Conservation (phyloP, 352 stramenopile genomes). For the Globisporangium splendens region DNA sequence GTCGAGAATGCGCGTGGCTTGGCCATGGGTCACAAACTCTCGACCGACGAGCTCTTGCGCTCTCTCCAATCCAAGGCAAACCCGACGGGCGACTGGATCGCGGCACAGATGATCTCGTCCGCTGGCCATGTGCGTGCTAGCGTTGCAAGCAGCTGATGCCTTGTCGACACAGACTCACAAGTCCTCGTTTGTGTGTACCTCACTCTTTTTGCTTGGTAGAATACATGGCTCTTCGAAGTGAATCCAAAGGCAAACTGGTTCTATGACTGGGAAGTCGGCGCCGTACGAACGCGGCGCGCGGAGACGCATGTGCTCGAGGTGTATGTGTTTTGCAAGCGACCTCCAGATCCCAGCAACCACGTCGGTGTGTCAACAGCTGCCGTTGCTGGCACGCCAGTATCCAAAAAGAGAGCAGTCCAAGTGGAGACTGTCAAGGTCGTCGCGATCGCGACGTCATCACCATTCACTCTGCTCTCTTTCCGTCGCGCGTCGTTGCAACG, state of each 20-base stretch:
- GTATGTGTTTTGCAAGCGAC: constrained; percentile 2
- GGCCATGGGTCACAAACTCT: neutral
- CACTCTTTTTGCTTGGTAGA: neutral
- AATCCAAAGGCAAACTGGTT: constrained; percentile 5
- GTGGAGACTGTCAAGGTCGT: neutral
- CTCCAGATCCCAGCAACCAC: neutral
- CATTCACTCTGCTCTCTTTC: constrained; percentile 5
- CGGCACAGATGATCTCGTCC: constrained; percentile 1
- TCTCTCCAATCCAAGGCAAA: constrained; percentile 1
- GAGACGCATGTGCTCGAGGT: constrained; percentile 8
- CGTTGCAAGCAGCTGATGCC: too few relatives aligned
- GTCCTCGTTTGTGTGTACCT: neutral
- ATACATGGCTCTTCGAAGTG: constrained; percentile 9
- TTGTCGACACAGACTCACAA: too few relatives aligned
- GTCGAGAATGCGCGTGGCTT: neutral
- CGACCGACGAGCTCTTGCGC: neutral
- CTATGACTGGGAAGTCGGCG: constrained; percentile 8
- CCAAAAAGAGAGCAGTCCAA: neutral
- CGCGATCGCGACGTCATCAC: constrained; percentile 1
- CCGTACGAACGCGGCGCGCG: neutral
- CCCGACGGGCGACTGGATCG: constrained; percentile 3
- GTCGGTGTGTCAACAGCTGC: too few relatives aligned
- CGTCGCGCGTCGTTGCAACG: neutral
- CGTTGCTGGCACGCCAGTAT: too few relatives aligned
- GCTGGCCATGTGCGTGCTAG: constrained; percentile 4